Evolutionary conservation across 202 grass and related monocot genomes (phyloP), one percentile per base, ranked within the genome.

Genomic region (Schoenoplectus triqueter): DNA sequence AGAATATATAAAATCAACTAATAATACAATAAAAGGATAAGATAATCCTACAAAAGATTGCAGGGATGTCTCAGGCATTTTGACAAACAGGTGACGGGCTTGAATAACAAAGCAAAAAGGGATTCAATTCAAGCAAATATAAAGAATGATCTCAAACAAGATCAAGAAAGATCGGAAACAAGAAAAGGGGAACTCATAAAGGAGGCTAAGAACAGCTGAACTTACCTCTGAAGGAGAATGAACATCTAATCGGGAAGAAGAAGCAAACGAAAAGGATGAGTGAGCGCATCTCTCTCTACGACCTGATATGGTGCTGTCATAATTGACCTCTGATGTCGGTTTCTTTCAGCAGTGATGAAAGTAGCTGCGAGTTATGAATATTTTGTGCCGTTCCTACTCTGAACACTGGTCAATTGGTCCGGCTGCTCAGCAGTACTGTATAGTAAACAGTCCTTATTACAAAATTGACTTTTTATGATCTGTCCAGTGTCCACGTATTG

Each of bases 151-250:
- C 59, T 49, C 8, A 9, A 63, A 66, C 48, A 39, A 46, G 4
- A 1, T 49, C 7, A 81, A 40, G 10, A 4, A 81, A 65, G 49
- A 81, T 49, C 3, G 7, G 6, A 81, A 21, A 10, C 39, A 64
- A 48, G 64, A 18, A 80, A 9, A 80, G 0, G 6, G 1, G 31
- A 4, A 2, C 7, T 2, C 22, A 44, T n/a, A n/a, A n/a, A n/a
- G n/a, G 78, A 19, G 49, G 15, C 39, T 41, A 65, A 81, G 64
- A 8, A 42, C 39, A 79, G 52, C 11, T 61, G 51, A 44, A 79
- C 2, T 81, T 81, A 81, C 78, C 59, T 81, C 59, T 59, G 13
- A 81, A 81, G 78, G 59, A 20, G 57, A 81, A 81, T 48, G 78
- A 42, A 15, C 44, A 81, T 81, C 39, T 59, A 17, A 63, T 46